Conservation (phyloP, 306 rosid genomes). For the Mucuna pruriens region DNA sequence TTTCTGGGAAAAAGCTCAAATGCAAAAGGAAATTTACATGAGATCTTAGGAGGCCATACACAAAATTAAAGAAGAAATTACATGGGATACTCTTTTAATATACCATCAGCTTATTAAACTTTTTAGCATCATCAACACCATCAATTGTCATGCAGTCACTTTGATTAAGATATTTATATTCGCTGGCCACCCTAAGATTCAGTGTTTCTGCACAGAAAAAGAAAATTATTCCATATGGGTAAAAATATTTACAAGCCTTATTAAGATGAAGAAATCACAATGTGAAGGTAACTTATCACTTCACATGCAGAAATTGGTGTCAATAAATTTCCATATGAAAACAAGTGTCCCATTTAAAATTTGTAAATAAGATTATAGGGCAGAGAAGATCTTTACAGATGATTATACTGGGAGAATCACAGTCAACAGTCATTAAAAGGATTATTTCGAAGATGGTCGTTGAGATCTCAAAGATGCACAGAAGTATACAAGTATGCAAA, state of each 20-base stretch:
- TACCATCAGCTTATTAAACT: conserved; percentile 73
- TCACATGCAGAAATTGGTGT: conserved; percentile 3
- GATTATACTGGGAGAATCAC: neutral
- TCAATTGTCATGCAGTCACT: conserved; percentile 80
- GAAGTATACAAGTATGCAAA: neutral
- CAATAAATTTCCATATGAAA: conserved; percentile 22
- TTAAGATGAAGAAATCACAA: conserved; percentile 24
- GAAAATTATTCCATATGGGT: conserved; percentile 21
- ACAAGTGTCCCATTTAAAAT: conserved; percentile 5
- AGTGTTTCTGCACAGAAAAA: conserved; percentile 68
- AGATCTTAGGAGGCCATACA: conserved; percentile 28
- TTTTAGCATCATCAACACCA: conserved; percentile 71
- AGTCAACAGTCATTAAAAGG: neutral
- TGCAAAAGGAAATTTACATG: conserved; percentile 16
- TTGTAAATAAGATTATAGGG: conserved; percentile 26
- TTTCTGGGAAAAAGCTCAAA: conserved; percentile 54
- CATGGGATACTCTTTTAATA: too few species aligned
- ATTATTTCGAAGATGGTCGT: neutral
- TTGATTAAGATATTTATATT: conserved; percentile 87
- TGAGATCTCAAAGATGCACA: conserved; percentile 12
- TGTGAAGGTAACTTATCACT: conserved; percentile 10
- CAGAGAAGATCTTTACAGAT: conserved; percentile 15
- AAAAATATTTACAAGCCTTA: neutral
- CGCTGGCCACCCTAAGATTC: conserved; percentile 70
- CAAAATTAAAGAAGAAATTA: conserved; percentile 30